These are phyloP conservation scores for Pterocarpus macrocarpus DNA, from an alignment of 306 rosid species.

Conservation along the genomic window DNA sequence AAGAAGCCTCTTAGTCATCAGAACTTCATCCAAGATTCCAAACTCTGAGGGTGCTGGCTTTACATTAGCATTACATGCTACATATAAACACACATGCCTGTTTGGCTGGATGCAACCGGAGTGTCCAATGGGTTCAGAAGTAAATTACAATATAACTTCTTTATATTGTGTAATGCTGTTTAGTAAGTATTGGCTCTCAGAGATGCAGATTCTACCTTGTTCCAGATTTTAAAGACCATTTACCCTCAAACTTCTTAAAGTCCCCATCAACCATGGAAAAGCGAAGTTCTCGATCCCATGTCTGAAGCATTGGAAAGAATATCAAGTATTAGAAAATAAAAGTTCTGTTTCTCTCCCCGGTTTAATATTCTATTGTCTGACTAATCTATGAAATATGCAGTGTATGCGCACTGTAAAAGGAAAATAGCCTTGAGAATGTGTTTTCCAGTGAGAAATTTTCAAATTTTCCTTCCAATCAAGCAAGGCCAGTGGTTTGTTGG, in stretches of 20 bases:
- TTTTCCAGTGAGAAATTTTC: background rate
- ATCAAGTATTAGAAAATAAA: slow-evolving; percentile 27
- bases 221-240: slow-evolving; percentile 90
- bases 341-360: background rate
- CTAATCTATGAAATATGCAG: slow-evolving; percentile 31
- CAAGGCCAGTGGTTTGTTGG: background rate
- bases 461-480: slow-evolving; percentile 17
- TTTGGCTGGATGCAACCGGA: slow-evolving; percentile 5
- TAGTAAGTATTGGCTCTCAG: slow-evolving; percentile 33
- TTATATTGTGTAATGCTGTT: slow-evolving; percentile 19
- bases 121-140: slow-evolving; percentile 6
- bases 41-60: background rate
- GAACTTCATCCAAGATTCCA: slow-evolving; percentile 21
- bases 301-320: slow-evolving; percentile 58
- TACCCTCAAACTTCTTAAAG: slow-evolving; percentile 94
- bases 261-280: slow-evolving; percentile 99
- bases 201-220: slow-evolving; percentile 61
- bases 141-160: slow-evolving; percentile 30
- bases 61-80: background rate
- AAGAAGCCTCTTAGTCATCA: slow-evolving; percentile 17
- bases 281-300: slow-evolving; percentile 79
- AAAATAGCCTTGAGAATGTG: slow-evolving; percentile 9
- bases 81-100: slow-evolving; percentile 1
- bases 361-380: slow-evolving; percentile 1
- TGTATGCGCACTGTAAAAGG: background rate